Evolutionary conservation across 2,329 filamentous ascomycete species (phyloP).

Genomic region (Colletotrichum sp.): DNA sequence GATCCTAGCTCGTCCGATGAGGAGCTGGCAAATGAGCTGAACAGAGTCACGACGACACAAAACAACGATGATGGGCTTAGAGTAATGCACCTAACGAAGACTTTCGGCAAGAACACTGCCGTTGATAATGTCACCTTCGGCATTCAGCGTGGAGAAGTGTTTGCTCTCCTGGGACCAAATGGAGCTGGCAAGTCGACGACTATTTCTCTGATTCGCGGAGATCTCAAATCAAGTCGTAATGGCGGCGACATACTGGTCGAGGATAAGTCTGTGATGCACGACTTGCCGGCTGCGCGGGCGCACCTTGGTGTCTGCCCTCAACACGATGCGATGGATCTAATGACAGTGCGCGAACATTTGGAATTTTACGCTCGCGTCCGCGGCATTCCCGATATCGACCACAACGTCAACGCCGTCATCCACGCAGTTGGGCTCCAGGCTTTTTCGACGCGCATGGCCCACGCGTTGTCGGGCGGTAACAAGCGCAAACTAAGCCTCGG

Average conservation of each 20-base stretch:
- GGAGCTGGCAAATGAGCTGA: constrained; percentile 69
- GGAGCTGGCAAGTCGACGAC: constrained; percentile 92
- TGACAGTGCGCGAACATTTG: constrained; percentile 89
- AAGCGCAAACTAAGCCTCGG: constrained; percentile 90
- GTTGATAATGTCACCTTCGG: constrained; percentile 91
- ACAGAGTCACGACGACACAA: constrained; percentile 61
- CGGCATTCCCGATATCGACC: constrained; percentile 74
- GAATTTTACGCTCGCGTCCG: constrained; percentile 86
- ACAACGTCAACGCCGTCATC: constrained; percentile 82
- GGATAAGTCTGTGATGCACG: constrained; percentile 73
- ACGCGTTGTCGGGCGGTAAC: constrained; percentile 85
- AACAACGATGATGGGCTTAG: constrained; percentile 68
- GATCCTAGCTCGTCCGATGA: constrained; percentile 46
- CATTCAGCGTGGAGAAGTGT: constrained; percentile 80
- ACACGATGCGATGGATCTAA: constrained; percentile 85
- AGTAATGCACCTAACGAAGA: constrained; percentile 81
- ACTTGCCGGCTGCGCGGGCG: constrained; percentile 73
- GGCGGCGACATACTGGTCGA: constrained; percentile 85
- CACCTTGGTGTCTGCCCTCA: constrained; percentile 92
- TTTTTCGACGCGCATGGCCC: constrained; percentile 77
- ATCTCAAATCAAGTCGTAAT: constrained; percentile 72
- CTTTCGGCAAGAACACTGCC: constrained; percentile 75
- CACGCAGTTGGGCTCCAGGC: constrained; percentile 76
- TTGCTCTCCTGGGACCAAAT: constrained; percentile 88
- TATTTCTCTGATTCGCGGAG: constrained; percentile 88